Evolutionary conservation across 441 rosid species (phyloP).

Genomic region (Hypseocharis bilobata): DNA sequence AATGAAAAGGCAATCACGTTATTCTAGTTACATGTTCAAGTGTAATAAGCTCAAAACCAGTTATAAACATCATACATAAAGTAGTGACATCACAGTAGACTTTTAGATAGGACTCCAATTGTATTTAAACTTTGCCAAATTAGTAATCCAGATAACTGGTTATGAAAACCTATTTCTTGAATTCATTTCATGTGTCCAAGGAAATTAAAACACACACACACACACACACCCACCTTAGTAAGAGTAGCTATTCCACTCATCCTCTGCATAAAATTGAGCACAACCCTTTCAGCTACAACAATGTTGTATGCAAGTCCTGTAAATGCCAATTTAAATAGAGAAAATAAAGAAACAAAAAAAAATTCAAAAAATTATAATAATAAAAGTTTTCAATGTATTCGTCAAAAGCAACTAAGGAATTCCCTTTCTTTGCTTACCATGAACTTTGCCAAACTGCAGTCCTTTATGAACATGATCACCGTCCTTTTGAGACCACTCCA

Average conservation of each 20-base stretch:
- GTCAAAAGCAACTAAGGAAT: neutral
- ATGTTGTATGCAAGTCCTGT: conserved; percentile 72
- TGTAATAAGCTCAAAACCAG: too few relatives aligned
- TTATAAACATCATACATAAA: neutral
- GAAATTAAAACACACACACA: neutral
- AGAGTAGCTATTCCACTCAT: conserved; percentile 96
- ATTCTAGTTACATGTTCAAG: too few relatives aligned
- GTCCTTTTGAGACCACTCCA: conserved; percentile 71
- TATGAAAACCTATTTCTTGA: conserved; percentile 1
- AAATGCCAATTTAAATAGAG: conserved; percentile 1
- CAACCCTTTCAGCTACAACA: conserved; percentile 84
- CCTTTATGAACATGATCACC: conserved; percentile 76
- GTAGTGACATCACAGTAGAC: neutral
- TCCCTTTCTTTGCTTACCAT: conserved; percentile 31
- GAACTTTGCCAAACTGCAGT: conserved; percentile 78
- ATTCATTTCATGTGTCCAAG: conserved; percentile 12
- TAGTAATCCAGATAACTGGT: neutral
- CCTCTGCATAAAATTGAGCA: conserved; percentile 84
- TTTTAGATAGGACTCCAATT: neutral
- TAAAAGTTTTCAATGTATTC: neutral
- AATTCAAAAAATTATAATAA: neutral
- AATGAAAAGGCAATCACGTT: too few relatives aligned
- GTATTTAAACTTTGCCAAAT: conserved; percentile 4
- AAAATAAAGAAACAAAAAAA: neutral
- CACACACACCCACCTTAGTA: conserved; percentile 46